Evolutionary conservation across 306 rosid genomes (phyloP).

Genomic region (Dryas alaskensis): DNA sequence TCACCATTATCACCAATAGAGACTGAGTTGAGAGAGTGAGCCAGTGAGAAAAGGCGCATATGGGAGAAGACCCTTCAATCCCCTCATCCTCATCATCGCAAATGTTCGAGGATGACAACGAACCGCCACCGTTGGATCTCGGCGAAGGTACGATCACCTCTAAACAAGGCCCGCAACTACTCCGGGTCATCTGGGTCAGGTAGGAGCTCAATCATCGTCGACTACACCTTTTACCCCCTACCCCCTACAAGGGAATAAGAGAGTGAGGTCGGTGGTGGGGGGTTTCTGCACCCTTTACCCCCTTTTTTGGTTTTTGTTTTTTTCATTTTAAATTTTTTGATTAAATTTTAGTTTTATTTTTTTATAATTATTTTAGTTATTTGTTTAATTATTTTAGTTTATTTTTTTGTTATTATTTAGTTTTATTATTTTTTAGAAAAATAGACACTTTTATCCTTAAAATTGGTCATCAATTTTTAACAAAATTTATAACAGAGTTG

Average conservation of each 20-base stretch:
- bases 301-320: too few relatives aligned
- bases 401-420: too few relatives aligned
- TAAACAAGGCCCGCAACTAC: slow-evolving; percentile 50
- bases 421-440: too few relatives aligned
- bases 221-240: slow-evolving; percentile 27
- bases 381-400: too few relatives aligned
- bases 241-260: slow-evolving; percentile 3
- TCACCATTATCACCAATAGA: background rate
- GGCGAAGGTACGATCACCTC: slow-evolving; percentile 35
- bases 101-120: slow-evolving; percentile 71
- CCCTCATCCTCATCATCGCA: slow-evolving; percentile 23
- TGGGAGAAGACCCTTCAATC: slow-evolving; percentile 43
- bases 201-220: slow-evolving; percentile 13
- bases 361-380: too few relatives aligned
- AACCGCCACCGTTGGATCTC: slow-evolving; percentile 61
- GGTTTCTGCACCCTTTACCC: too few relatives aligned
- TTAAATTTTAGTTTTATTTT: too few relatives aligned
- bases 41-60: slow-evolving; percentile 12
- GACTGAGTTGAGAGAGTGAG: background rate
- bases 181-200: slow-evolving; percentile 26
- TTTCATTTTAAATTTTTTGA: too few relatives aligned
- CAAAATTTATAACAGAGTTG: too few relatives aligned
- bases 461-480: too few relatives aligned
- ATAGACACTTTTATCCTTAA: too few relatives aligned
- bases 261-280: too few relatives aligned